Base-by-base conservation (phyloP, 257 asterid species). In the Jacaranda mimosifolia region DNA sequence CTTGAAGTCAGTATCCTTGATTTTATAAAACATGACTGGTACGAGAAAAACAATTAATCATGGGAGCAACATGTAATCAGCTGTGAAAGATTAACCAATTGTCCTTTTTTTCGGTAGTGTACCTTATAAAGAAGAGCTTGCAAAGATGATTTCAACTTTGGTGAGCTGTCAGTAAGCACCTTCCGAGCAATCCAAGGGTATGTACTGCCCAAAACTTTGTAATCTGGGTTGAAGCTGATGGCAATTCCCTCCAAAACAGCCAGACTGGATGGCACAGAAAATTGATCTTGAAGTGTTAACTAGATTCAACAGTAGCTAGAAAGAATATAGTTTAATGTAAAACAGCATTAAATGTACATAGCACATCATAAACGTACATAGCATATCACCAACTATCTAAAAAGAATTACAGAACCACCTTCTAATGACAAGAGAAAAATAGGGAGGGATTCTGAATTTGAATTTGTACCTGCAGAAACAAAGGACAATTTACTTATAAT, bases 241-340 rank as follows among this genome's bases (percentile, higher is more conserved):
- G 98, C 99, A 76, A 95, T 93, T 57, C 99, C 98, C 85, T 95
- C 99, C 86, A 93, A 82, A 80, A 95, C 98, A 63, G 99, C 99
- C 15, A 95, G 93, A 85, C 99, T 95, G 89, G 60, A 81, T 77
- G 77, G 74, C 21, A 67, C 82, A 85, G 60, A 87, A 75, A 63
- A 62, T 55, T 62, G 38, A 53, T 32, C 45, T 62, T 17, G 51
- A 75, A 73, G 59, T 53, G 18, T 71, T 60, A 65, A 49, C 56
- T 65, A 48, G 55, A 86, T 55, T 45, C 48, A 42, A 69, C 38
- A 72, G 72, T 49, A 65, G 73, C 70, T 32, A 81, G 64, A 81
- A 39, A 60, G 35, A 64, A 79, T 9, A 43, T 21, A 63, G 53
- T 58, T 38, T 62, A 53, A 55, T 38, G 49, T 46, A 17, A 46